Base-by-base conservation (phyloP, 257 asterid genomes). In the Primulina tabacum region DNA sequence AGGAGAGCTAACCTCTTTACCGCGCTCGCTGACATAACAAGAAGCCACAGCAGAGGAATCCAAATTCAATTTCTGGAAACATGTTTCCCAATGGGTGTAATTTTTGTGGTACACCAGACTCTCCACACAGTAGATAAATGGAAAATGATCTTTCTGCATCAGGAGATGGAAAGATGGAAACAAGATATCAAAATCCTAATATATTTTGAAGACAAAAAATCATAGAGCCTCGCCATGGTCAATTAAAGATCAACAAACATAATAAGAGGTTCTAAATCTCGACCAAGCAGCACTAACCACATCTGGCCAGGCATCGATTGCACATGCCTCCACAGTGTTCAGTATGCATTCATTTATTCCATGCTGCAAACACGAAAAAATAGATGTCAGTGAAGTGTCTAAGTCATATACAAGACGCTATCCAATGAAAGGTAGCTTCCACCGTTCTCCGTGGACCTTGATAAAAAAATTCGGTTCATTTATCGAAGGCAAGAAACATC, bases 321-420 rank as follows among this genome's bases (percentile, higher is more conserved):
- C 97, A 80, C 99, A 93, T 4, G 96, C 88, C 85, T 93, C 99
- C 65, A 93, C 86, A 61, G 82, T 75, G 84, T 93, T 89, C 84
- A 90, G 74, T 57, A 89, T 60, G 80, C 99, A 93, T 66, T 93
- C 99, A 62, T 66, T 74, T 7, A 62, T 34, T 37, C 99, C 97
- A 70, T 93, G 97, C 97, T 93, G 90, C 82, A 81, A 65, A 28
- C 73, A 75, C 16, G 55, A 76, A 12, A 65, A 64, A 64, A 10
- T 32, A 8, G 20, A 43, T 16, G 8, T 50, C 56, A 50, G 56
- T 50, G 1, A 4, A 14, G 56, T 4, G 20, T 5, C 8, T 5
- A 50, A 16, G 56, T 16, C 56, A 17, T 50, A 14, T 5, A 50
- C 56, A 16, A 50, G 7, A 50, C 5, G 56, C 8, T 50, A 16